A percentile compares a stretch with the other conserved stretches of the same genome.
phyloP scores from a whole-genome alignment of 78 protist genomes.

The Dictyostelium discoideum region dicty_2.7 NC_007090.3:1562501-1563000 shows the following conservation, averaged over 20 bases:
- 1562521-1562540: neutral
- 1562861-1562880: neutral
- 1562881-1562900: neutral
- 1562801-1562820: neutral
- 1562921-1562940: neutral
- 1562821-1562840: neutral
- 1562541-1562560: no score
- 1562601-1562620: constrained; percentile 67
- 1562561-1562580: neutral
- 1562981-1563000: constrained; percentile 24
- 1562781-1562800: neutral
- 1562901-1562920: neutral
- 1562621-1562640: constrained; percentile 53
- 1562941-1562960: neutral
- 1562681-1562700: constrained; percentile 35
- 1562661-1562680: constrained; percentile 66
- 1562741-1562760: no score
- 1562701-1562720: neutral
- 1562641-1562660: constrained; percentile 76
- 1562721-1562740: neutral
- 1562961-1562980: neutral
- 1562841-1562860: no score
- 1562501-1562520: neutral
- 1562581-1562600: constrained; percentile 67
- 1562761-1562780: no score